Evolutionary conservation across 345 rosid genomes (phyloP).

Genomic region (Eucalyptus leucophloia): DNA sequence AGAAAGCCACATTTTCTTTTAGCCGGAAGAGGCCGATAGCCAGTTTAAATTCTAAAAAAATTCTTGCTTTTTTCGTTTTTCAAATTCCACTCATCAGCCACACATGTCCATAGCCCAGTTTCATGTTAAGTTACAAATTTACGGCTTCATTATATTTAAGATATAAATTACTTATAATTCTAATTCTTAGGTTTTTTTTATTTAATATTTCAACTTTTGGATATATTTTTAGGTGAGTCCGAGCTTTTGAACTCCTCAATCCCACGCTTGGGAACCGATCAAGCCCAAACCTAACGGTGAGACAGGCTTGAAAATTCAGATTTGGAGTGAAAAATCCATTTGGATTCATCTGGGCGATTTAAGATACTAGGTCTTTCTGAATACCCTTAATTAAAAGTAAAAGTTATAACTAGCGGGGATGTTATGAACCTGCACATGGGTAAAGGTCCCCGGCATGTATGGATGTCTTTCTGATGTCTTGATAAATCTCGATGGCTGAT

Average conservation of each 20-base stretch:
- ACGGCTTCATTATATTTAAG: neutral
- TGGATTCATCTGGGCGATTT: neutral
- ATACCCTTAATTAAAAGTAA: neutral
- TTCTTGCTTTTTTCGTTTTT: neutral
- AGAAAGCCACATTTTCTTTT: neutral
- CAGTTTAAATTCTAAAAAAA: neutral
- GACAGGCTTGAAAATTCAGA: neutral
- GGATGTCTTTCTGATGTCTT: rapidly evolving
- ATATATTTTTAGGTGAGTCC: neutral
- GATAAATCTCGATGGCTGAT: neutral
- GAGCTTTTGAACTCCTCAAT: neutral
- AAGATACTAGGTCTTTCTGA: neutral
- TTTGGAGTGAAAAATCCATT: neutral
- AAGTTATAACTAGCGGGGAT: neutral
- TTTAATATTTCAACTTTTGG: too few species aligned
- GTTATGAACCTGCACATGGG: neutral
- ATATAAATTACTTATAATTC: neutral
- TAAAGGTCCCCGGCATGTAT: neutral
- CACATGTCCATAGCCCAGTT: neutral
- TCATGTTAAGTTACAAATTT: neutral
- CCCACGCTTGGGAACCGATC: neutral
- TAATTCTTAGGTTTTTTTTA: neutral
- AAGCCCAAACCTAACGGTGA: neutral
- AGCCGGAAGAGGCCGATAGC: neutral
- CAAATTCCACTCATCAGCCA: neutral